These are phyloP conservation scores for cucumber (Cucumis sativus) DNA, from an alignment of 306 rosid species.

Conservation along the genomic window DNA sequence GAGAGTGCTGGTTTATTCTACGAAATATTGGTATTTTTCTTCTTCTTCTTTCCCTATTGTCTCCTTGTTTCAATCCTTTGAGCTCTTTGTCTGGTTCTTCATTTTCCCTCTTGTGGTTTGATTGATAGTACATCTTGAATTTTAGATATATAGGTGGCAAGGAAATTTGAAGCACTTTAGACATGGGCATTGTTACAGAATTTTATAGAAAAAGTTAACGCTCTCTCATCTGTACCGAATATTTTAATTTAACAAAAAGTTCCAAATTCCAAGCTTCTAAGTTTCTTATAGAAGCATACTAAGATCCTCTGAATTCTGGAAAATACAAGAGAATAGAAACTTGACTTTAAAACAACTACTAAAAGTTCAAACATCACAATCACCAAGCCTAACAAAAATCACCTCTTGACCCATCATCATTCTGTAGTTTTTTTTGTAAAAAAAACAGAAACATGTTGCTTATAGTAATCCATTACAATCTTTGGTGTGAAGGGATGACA, in stretches of 20 bases:
- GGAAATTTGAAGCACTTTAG: background rate
- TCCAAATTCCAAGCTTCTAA: background rate
- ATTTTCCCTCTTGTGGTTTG: background rate
- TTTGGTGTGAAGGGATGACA: background rate
- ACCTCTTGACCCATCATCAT: no score
- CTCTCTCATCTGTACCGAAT: background rate
- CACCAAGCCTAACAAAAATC: background rate
- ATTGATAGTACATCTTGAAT: background rate
- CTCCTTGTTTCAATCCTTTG: background rate
- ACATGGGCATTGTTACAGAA: background rate
- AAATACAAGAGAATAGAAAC: background rate
- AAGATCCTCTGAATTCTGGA: background rate
- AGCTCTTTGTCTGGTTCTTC: background rate
- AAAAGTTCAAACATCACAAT: background rate
- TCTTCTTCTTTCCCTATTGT: background rate
- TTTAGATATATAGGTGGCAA: background rate
- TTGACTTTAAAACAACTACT: background rate
- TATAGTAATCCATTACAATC: background rate
- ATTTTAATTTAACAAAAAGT: background rate
- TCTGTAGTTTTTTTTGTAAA: no score
- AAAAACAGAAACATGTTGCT: background rate
- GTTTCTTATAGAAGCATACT: background rate
- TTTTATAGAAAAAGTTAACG: background rate
- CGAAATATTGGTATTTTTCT: constrained; percentile 65
- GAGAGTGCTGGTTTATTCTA: constrained; percentile 61